A percentile compares a stretch with the other conserved stretches of the same genome.
phyloP scores from a whole-genome alignment of 2,329 filamentous ascomycete genomes.

The Tolypocladium inflatum region DNA sequence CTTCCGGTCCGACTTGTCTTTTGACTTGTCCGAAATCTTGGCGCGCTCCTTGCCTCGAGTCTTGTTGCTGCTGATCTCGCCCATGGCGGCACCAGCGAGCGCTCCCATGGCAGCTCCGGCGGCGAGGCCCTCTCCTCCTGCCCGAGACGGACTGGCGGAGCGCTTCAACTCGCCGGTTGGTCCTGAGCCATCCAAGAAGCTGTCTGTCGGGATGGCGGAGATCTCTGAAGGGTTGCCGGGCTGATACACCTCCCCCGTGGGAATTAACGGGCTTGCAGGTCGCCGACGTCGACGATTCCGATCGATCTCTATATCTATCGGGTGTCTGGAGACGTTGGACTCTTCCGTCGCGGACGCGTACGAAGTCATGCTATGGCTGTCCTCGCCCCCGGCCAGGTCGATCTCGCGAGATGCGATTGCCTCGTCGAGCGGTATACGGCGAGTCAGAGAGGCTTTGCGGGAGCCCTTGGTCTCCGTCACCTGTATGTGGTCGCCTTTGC shows the following conservation, averaged over 20 bases:
- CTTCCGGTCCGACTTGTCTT: constrained; percentile 41
- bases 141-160: constrained; percentile 32
- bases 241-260: constrained; percentile 49
- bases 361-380: constrained; percentile 60
- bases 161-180: constrained; percentile 29
- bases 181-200: constrained; percentile 51
- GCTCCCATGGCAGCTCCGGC: constrained; percentile 24
- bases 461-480: constrained; percentile 73
- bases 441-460: constrained; percentile 52
- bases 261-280: constrained; percentile 59
- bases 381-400: constrained; percentile 41
- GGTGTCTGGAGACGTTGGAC: constrained; percentile 66
- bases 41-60: constrained; percentile 34
- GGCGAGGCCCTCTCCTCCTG: constrained; percentile 21
- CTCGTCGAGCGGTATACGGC: constrained; percentile 44
- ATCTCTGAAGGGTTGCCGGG: constrained; percentile 71
- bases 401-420: constrained; percentile 28
- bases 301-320: constrained; percentile 85
- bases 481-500: constrained; percentile 67
- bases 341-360: constrained; percentile 72
- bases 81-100: constrained; percentile 27
- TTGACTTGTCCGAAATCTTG: constrained; percentile 29
- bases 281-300: constrained; percentile 46
- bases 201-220: constrained; percentile 60
- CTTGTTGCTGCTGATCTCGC: constrained; percentile 34